Evolutionary conservation across 169 alveolate species (phyloP), one percentile per base, ranked within the genome.

Genomic region (Plasmodium berghei): DNA sequence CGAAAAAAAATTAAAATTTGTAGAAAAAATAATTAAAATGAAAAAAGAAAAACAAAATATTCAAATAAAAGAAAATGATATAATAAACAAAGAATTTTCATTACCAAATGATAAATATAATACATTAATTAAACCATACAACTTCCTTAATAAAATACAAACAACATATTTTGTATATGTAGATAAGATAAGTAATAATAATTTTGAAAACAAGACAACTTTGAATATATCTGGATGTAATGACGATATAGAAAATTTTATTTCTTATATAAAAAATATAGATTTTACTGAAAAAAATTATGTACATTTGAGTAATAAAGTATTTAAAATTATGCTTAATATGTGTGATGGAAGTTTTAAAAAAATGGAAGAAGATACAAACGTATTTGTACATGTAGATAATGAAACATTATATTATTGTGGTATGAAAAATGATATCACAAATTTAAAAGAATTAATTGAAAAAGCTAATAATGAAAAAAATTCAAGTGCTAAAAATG

Each of bases 351-450:
- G 90, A 34, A 80, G 72, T 58, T 66, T 80, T 20, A 66, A 55
- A 66, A 80, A 66, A 66, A 66, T 80, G 83, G 90, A 80, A 34
- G 74, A 58, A 52, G 90, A 80, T n/a, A 80, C 90, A 28, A 80
- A 80, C 42, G 90, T 80, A 1, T 55, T 80, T 14, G 18, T 80
- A 14, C 90, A 80, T 26, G 40, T 80, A 2, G 90, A 80, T 80
- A 80, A 80, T 24, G 90, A 80, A 3, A 66, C 72, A 8, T 5
- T 80, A 4, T 66, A 80, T 71, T 80, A 80, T 46, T 80, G 90
- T 70, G 90, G 90, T 52, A 80, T 80, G 90, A 80, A 80, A 55
- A 12, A 46, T 6, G 72, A 80, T 80, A 42, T 80, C 16, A 64
- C 52, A n/a, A 52, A 34, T 5, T 66, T 80, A 61, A 80, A 80